Evolutionary conservation across 2,329 filamentous ascomycete genomes (phyloP).

Genomic region (Colletotrichum graminicola): DNA sequence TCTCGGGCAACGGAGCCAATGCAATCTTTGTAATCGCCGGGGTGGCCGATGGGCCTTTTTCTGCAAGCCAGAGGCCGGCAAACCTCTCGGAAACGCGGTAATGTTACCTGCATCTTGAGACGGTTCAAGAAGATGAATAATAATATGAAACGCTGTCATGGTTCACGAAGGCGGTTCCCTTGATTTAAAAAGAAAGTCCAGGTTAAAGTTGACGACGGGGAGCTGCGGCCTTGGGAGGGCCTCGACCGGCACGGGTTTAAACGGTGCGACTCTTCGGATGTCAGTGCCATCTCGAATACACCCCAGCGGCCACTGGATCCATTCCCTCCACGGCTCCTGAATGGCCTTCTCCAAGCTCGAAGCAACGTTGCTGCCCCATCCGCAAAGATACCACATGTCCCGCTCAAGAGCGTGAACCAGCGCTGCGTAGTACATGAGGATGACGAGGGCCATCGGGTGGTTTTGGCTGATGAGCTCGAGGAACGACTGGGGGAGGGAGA

Average conservation of each 20-base stretch:
- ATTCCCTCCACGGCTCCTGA: conserved; percentile 38
- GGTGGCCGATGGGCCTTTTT: background rate
- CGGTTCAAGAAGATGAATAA: background rate
- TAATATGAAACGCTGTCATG: background rate
- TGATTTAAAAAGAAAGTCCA: conserved; percentile 12
- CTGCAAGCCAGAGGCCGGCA: background rate
- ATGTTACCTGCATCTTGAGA: background rate
- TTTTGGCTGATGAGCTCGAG: conserved; percentile 41
- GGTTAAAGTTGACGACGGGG: conserved; percentile 12
- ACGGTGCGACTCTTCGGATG: conserved; percentile 20
- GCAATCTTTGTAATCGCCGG: no score
- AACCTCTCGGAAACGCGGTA: background rate
- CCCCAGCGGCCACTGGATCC: conserved; percentile 37
- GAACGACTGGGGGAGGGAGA: conserved; percentile 41
- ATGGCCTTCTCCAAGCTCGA: conserved; percentile 30
- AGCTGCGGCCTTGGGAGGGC: background rate
- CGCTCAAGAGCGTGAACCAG: conserved; percentile 33
- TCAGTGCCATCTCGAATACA: conserved; percentile 36
- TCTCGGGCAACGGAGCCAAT: background rate
- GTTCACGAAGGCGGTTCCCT: conserved; percentile 28
- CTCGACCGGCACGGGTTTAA: background rate
- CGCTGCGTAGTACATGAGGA: conserved; percentile 44
- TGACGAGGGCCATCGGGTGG: conserved; percentile 42
- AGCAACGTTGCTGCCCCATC: conserved; percentile 30
- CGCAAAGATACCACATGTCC: conserved; percentile 39